phyloP scores from a whole-genome alignment of 345 rosid genomes.

The Rhodomyrtus tomentosa region DNA sequence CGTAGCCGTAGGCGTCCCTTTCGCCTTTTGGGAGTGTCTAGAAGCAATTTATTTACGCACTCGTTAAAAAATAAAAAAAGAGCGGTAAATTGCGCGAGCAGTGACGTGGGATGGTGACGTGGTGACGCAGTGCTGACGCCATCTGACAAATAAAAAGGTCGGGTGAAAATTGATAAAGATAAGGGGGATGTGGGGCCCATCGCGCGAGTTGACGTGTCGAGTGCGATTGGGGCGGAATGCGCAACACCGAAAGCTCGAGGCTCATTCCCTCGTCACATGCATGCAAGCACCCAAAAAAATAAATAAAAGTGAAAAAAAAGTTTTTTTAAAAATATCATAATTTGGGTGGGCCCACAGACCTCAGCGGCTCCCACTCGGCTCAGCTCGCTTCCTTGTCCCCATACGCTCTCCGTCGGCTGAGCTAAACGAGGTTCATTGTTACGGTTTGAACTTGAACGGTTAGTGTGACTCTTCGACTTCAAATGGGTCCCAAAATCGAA shows the following conservation, averaged over 20 bases:
- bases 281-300: neutral
- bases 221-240: neutral
- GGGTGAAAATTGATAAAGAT: neutral
- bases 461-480: neutral
- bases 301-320: neutral
- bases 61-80: neutral
- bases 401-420: neutral
- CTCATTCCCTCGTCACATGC: neutral
- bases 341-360: neutral
- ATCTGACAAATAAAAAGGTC: neutral
- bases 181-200: neutral
- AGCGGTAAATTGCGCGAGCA: neutral
- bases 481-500: neutral
- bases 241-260: neutral
- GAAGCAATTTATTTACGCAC: neutral
- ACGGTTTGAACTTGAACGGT: neutral
- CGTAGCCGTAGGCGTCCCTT: neutral
- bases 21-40: neutral
- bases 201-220: neutral
- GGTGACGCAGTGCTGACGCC: neutral
- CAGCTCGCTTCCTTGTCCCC: neutral
- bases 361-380: neutral
- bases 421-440: neutral
- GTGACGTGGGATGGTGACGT: neutral
- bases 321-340: neutral